Evolutionary conservation across 225 moss, liverwort and hornwort species (phyloP).

Genomic region (Sphagnum tenellum): DNA sequence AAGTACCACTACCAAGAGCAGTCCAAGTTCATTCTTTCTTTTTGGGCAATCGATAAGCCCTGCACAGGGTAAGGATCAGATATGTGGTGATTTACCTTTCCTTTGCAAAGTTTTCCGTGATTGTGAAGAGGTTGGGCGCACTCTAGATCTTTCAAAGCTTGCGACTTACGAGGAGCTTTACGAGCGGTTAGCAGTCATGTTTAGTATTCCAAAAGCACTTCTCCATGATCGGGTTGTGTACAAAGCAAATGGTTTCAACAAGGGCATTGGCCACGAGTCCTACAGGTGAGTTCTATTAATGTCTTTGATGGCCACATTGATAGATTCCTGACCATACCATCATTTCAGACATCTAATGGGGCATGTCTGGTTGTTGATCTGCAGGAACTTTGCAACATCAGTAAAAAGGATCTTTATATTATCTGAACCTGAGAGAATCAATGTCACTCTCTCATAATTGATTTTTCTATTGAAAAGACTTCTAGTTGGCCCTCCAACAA

Average conservation of each 20-base stretch:
- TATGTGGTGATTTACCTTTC: slow-evolving; percentile 33
- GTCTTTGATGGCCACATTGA: too few relatives aligned
- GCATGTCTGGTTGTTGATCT: too few relatives aligned
- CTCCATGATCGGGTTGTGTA: slow-evolving; percentile 69
- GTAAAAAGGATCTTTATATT: too few relatives aligned
- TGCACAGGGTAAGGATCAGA: slow-evolving; percentile 41
- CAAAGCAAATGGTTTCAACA: slow-evolving; percentile 42
- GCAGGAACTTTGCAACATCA: too few relatives aligned
- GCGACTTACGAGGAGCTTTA: slow-evolving; percentile 73
- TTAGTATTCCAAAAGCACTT: slow-evolving; percentile 54
- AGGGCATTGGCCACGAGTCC: slow-evolving; percentile 70
- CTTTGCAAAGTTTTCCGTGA: slow-evolving; percentile 98
- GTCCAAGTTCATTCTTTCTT: slow-evolving; percentile 43
- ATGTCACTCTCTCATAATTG: too few relatives aligned
- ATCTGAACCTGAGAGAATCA: too few relatives aligned
- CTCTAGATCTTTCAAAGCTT: slow-evolving; percentile 70
- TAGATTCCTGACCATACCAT: too few relatives aligned
- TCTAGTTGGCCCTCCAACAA: too few relatives aligned
- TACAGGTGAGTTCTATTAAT: slow-evolving; percentile 47
- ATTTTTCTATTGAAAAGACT: too few relatives aligned
- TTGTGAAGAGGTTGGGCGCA: slow-evolving; percentile 88
- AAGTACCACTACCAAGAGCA: slow-evolving; percentile 18
- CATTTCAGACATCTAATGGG: too few relatives aligned
- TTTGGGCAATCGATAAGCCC: slow-evolving; percentile 93
- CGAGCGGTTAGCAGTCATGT: slow-evolving; percentile 81